Evolutionary conservation across 345 rosid species (phyloP).

Genomic region (Lenwebbia sp.): DNA sequence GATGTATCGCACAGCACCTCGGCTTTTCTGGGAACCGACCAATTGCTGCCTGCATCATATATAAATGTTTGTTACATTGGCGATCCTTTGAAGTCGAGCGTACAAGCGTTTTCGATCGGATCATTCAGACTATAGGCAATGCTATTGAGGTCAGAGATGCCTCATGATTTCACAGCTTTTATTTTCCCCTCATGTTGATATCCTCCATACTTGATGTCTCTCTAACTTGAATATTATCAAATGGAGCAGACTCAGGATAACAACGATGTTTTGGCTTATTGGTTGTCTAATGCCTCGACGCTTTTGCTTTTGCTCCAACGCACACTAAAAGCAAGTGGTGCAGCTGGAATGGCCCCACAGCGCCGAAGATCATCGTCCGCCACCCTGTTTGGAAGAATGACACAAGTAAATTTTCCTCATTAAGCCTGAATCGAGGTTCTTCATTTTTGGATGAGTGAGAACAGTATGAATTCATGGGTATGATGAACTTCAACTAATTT

Average conservation of each 20-base stretch:
- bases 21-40: conserved; percentile 80
- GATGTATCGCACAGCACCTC: conserved; percentile 80
- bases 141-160: conserved; percentile 68
- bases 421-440: neutral
- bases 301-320: conserved; percentile 87
- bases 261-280: conserved; percentile 73
- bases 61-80: conserved; percentile 92
- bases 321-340: conserved; percentile 90
- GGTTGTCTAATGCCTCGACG: conserved; percentile 94
- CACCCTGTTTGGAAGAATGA: conserved; percentile 88
- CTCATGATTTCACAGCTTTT: neutral
- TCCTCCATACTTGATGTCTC: neutral
- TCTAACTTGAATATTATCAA: conserved; percentile 2
- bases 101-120: conserved; percentile 81
- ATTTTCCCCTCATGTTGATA: neutral
- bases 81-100: conserved; percentile 96
- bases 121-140: conserved; percentile 85
- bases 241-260: conserved; percentile 68
- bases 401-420: conserved; percentile 39
- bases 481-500: neutral
- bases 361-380: conserved; percentile 95
- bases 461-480: neutral
- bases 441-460: neutral
- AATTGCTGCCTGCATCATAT: conserved; percentile 83
- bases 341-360: conserved; percentile 96